Evolutionary conservation across 768 basidiomycete genomes (phyloP), one percentile per base, ranked within the genome.

Genomic region (Macrolepiota fuliginosa): DNA sequence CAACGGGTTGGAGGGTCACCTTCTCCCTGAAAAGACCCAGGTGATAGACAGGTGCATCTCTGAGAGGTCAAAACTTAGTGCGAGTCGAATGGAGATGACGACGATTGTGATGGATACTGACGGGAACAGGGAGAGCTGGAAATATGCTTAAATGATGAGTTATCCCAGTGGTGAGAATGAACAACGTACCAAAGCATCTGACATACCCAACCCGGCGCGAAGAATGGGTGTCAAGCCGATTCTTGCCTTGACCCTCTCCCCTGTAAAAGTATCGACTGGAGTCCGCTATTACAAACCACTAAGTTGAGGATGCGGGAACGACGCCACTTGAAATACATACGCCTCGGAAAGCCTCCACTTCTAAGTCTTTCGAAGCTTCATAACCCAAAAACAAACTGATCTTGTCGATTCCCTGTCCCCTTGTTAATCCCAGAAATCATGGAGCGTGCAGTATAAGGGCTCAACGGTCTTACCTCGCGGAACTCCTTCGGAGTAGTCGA

Each of bases 131-230:
- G 84, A 84, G 63, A 96, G 76, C 76, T 84, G 52, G 63, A 42
- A 62, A 63, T 32, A 58, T 59, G 39, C 15, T 63, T 29, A 52
- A 42, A 39, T 46, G 29, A n/a, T 10, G 50, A 49, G 35, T 57
- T 56, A 10, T 5, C 27, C n/a, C 47, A 47, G 62, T 22, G 55
- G 57, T 1, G 46, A 32, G 50, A 76, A 72, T 64, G 91, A 72
- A 17, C 85, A 19, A 66, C 75, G 50, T 64, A 83, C 82, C 70
- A 97, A 74, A 22, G 91, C 92, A 67, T 96, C 93, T 0, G 90
- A 84, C 94, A 98, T 96, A 17, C 94, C 94, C 64, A 96, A 76
- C 4, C 96, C 96, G 32, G 96, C 96, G 40, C 96, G 87, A 59
- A 98, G 79, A 67, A 98, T 93, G 42, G 96, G 96, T 2, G 92